Base-by-base conservation (phyloP, 1,284 basidiomycete genomes). In the Ganoderma lingzhi region DNA sequence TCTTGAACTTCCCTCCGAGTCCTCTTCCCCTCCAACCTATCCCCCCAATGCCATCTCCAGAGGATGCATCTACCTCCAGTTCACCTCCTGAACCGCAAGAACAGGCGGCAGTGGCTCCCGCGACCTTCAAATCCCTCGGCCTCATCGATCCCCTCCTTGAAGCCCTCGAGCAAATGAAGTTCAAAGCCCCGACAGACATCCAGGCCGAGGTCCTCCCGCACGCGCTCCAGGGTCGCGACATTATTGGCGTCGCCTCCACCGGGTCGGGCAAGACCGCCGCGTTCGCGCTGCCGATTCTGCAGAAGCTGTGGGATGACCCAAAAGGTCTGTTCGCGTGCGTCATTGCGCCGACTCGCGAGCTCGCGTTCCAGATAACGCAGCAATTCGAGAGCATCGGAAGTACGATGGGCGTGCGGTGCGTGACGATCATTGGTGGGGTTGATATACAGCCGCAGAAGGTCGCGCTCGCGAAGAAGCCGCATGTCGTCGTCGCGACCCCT, bases 241-340 rank as follows among this genome's bases (percentile, higher is more conserved):
- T 99, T 73, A 99, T 99, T 71, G 98, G 98, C 32, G 93, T 99
- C 23, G 98, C 98, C 30, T 94, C 96, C 76, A 99, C 98, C 37
- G 98, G 98, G 61, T 97, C 95, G 19, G 98, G 98, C 74, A 99
- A 99, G 84, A 99, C 98, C 1, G 98, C 97, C 12, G 98, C 98
- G 3, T 99, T 99, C 82, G 95, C 95, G 23, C 84, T 99, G 6
- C 98, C 98, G 6, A 97, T 99, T 70, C 85, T 99, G 45, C 97
- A 99, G 82, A 96, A 95, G 73, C 83, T 99, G 77, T 99, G 96
- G 96, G 95, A 99, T 70, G 93, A 98, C 64, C 98, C 98, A 32
- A 93, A 93, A 77, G 95, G 96, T 30, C 89, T 98, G 64, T 99
- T 96, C 79, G 96, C 96, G 6, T 95, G 96, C 76, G 91, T 99